Percentiles rank a stretch among this genome's conserved stretches.
These are phyloP conservation scores for Kodamaea nitidulidarum DNA, from an alignment of 805 yeast genomes.

Conservation along the genomic window DNA sequence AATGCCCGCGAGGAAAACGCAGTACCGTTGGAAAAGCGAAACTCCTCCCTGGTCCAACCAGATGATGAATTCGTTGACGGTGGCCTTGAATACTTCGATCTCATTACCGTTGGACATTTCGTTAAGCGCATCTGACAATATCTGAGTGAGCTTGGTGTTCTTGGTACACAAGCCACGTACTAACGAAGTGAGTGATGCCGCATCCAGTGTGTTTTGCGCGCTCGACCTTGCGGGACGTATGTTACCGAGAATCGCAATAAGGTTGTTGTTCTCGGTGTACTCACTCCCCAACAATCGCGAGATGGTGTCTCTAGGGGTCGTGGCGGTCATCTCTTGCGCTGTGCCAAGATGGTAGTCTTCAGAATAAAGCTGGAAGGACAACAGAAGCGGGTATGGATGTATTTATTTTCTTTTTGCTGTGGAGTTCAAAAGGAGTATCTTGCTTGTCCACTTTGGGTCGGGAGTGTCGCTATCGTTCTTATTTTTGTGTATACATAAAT, in stretches of 20 bases:
- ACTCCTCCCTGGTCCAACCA: slow-evolving; percentile 37
- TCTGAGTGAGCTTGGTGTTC: slow-evolving; percentile 26
- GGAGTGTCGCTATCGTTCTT: not conserved
- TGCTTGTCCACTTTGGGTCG: slow-evolving; percentile 3
- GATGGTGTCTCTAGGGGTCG: slow-evolving; percentile 7
- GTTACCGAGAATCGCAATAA: slow-evolving; percentile 32
- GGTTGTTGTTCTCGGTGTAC: slow-evolving; percentile 28
- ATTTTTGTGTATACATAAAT: too few relatives aligned
- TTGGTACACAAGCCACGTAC: slow-evolving; percentile 40
- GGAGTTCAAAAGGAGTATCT: not conserved
- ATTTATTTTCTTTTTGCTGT: not conserved
- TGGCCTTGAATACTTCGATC: slow-evolving; percentile 29
- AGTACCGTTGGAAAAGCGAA: slow-evolving; percentile 32
- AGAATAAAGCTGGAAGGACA: too few relatives aligned
- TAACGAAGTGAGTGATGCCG: slow-evolving; percentile 25
- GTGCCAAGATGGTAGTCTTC: too few relatives aligned
- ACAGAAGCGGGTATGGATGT: slow-evolving; percentile 1
- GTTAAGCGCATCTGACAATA: slow-evolving; percentile 14
- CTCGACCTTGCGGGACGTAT: slow-evolving; percentile 28
- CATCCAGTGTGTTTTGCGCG: slow-evolving; percentile 1
- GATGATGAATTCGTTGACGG: slow-evolving; percentile 35
- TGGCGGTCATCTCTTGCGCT: not conserved
- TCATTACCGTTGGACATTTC: slow-evolving; percentile 18
- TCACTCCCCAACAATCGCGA: slow-evolving; percentile 21
- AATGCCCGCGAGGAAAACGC: slow-evolving; percentile 13